Evolutionary conservation across 2,329 filamentous ascomycete genomes (phyloP).

Genomic region (Apiospora pterosperma): DNA sequence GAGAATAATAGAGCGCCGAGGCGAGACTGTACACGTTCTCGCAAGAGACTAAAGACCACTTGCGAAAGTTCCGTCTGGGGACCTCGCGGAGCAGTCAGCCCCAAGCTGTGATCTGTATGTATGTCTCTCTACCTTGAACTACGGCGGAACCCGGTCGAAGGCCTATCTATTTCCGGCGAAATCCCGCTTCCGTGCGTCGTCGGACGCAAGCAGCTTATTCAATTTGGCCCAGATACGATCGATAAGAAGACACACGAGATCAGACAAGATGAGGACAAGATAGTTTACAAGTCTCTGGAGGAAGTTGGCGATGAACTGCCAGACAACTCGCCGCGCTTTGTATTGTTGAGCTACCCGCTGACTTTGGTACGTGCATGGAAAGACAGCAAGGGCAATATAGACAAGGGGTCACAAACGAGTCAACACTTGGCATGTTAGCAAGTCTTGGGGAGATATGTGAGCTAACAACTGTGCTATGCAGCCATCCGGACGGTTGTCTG

Average conservation of each 20-base stretch:
- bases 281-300: constrained; percentile 75
- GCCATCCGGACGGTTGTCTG: constrained; percentile 78
- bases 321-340: constrained; percentile 84
- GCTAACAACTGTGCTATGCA: constrained; percentile 31
- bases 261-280: constrained; percentile 72
- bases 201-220: background rate
- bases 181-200: background rate
- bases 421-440: background rate
- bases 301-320: constrained; percentile 86
- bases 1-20: constrained; percentile 62
- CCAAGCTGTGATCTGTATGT: constrained; percentile 92
- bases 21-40: constrained; percentile 91
- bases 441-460: background rate
- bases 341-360: constrained; percentile 87
- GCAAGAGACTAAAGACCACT: constrained; percentile 79
- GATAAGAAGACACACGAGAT: constrained; percentile 90
- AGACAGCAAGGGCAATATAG: background rate
- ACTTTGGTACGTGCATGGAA: constrained; percentile 62
- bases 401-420: background rate
- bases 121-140: constrained; percentile 25
- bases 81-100: constrained; percentile 84
- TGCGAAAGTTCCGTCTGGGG: constrained; percentile 90
- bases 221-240: constrained; percentile 71
- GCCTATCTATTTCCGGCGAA: background rate
- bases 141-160: background rate